A percentile compares a stretch with the other conserved stretches of the same genome.
Evolutionary conservation across 805 yeast species (phyloP).

Genomic region (Kluyveromyces dobzhanskii): DNA sequence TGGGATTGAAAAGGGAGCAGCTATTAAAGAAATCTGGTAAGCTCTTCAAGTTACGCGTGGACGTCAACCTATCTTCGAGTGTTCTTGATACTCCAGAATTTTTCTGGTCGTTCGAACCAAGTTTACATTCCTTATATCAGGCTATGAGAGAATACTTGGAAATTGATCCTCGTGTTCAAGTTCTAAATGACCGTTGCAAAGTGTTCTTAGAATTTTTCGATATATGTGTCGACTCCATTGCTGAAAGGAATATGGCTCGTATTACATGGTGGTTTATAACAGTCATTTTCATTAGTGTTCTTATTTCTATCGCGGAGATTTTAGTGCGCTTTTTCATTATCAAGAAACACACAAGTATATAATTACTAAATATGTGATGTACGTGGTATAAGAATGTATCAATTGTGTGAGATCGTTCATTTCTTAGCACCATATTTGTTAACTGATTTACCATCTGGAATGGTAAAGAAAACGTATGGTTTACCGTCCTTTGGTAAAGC

Average conservation of each 20-base stretch:
- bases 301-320: conserved; percentile 70
- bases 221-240: conserved; percentile 86
- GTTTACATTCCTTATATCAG: conserved; percentile 81
- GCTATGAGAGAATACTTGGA: conserved; percentile 91
- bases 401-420: conserved; percentile 12
- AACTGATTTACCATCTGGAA: conserved; percentile 90
- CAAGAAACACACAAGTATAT: conserved; percentile 10
- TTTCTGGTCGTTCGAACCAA: conserved; percentile 95
- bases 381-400: background rate
- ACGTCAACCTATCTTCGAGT: conserved; percentile 83
- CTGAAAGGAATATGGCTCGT: conserved; percentile 84
- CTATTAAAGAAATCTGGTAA: conserved; percentile 83
- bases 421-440: conserved; percentile 69
- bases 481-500: conserved; percentile 43
- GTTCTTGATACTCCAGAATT: conserved; percentile 93
- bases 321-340: conserved; percentile 48
- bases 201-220: conserved; percentile 91
- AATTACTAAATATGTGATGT: background rate
- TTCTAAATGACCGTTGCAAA: conserved; percentile 85
- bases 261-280: conserved; percentile 85
- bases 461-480: conserved; percentile 75
- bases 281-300: conserved; percentile 68
- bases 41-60: conserved; percentile 82
- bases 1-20: conserved; percentile 80
- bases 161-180: conserved; percentile 90